These are phyloP conservation scores for Aegilops bicornis DNA, from an alignment of 176 grass and related monocot genomes.

Conservation along the genomic window DNA sequence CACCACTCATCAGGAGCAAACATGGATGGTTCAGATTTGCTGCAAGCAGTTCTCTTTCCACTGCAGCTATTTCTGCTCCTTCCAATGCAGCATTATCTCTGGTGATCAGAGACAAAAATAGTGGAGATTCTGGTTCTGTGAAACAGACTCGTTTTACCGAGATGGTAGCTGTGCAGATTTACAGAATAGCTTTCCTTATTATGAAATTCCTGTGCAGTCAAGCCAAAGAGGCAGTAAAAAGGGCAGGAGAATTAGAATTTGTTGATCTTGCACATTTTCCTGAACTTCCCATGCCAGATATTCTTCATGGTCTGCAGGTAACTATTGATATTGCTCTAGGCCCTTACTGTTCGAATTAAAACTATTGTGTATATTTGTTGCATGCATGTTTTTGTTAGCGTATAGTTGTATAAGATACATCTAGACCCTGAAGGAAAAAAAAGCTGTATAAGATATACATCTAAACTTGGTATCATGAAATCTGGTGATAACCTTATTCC, in stretches of 20 bases:
- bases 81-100: slow-evolving; percentile 26
- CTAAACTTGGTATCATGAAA: background rate
- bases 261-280: slow-evolving; percentile 83
- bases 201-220: slow-evolving; percentile 85
- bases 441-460: background rate
- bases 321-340: background rate
- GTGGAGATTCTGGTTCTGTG: slow-evolving; percentile 39
- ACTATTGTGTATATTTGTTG: background rate
- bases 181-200: slow-evolving; percentile 87
- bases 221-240: slow-evolving; percentile 73
- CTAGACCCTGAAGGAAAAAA: background rate
- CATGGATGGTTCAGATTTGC: slow-evolving; percentile 73
- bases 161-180: slow-evolving; percentile 66
- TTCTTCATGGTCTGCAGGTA: slow-evolving; percentile 96
- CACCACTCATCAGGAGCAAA: slow-evolving; percentile 60
- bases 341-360: background rate
- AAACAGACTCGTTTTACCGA: slow-evolving; percentile 68
- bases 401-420: background rate
- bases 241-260: slow-evolving; percentile 79
- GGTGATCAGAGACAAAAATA: slow-evolving; percentile 33
- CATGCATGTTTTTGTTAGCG: background rate
- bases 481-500: background rate
- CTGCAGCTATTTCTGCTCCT: slow-evolving; percentile 31
- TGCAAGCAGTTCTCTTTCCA: slow-evolving; percentile 23
- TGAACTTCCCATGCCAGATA: slow-evolving; percentile 92